These are phyloP conservation scores for Termitomyces sp. DNA, from an alignment of 768 basidiomycete genomes.

Conservation along the genomic window DNA sequence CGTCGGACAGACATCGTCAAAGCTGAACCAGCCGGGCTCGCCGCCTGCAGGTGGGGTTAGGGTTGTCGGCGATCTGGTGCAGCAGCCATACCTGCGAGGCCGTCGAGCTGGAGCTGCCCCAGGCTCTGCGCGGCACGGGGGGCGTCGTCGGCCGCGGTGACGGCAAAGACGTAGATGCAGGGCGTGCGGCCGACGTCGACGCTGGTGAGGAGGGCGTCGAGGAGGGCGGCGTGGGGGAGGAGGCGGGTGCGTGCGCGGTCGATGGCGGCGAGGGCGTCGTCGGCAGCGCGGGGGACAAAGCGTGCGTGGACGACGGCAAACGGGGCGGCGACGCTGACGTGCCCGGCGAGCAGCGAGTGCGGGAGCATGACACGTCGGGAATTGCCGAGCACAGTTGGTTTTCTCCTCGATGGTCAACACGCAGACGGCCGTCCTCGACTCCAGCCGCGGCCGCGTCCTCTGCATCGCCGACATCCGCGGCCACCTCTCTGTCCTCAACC, in stretches of 20 bases:
- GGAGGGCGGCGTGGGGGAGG: slow-evolving; percentile 28
- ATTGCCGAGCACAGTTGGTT: slow-evolving; percentile 9
- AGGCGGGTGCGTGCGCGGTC: slow-evolving; percentile 53
- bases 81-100: slow-evolving; percentile 42
- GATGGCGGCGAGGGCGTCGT: slow-evolving; percentile 23
- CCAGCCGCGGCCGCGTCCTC: slow-evolving; percentile 78
- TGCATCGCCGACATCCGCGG: slow-evolving; percentile 95
- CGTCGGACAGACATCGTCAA: slow-evolving; percentile 45
- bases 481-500: slow-evolving; percentile 81
- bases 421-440: slow-evolving; percentile 76
- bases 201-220: slow-evolving; percentile 47
- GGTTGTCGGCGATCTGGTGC: slow-evolving; percentile 9
- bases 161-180: slow-evolving; percentile 54
- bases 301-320: slow-evolving; percentile 36
- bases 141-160: slow-evolving; percentile 31
- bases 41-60: slow-evolving; percentile 30
- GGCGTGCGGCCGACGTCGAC: slow-evolving; percentile 39
- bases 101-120: slow-evolving; percentile 37
- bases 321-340: neutral
- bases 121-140: slow-evolving; percentile 28
- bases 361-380: slow-evolving; percentile 9
- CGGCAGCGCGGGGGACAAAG: slow-evolving; percentile 26
- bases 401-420: slow-evolving; percentile 44
- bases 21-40: slow-evolving; percentile 39
- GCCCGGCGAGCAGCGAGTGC: slow-evolving; percentile 1